Conservation (phyloP, 805 yeast species). For the Saturnispora diversa region DNA sequence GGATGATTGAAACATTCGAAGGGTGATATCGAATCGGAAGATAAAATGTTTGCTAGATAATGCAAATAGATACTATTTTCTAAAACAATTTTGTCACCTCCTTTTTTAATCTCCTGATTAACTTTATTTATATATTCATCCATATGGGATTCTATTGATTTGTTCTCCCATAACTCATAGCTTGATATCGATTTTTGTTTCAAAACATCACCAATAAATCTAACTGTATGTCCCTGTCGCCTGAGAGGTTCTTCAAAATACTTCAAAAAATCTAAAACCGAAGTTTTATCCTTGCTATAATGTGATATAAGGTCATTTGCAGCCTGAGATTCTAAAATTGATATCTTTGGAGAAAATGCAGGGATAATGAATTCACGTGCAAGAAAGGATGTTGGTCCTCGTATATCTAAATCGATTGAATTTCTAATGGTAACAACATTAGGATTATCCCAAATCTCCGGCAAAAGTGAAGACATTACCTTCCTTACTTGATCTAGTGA, state of each 20-base stretch:
- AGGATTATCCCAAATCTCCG: neutral
- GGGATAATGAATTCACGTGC: conserved; percentile 25
- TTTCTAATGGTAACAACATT: neutral
- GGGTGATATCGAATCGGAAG: conserved; percentile 55
- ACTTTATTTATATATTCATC: neutral
- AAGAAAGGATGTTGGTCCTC: conserved; percentile 25
- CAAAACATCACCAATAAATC: conserved; percentile 13
- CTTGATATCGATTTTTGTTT: neutral
- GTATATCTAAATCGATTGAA: conserved; percentile 18
- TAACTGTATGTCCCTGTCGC: conserved; percentile 1
- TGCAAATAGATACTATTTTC: conserved; percentile 47
- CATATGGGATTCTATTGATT: conserved; percentile 2
- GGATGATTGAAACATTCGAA: conserved; percentile 89
- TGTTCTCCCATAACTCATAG: neutral
- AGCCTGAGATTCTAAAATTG: conserved; percentile 23
- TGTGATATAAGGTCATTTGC: conserved; percentile 16
- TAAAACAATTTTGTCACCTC: conserved; percentile 15
- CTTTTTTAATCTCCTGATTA: neutral
- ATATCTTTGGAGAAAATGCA: conserved; percentile 28
- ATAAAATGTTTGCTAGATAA: conserved; percentile 49
- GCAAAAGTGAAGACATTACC: conserved; percentile 1
- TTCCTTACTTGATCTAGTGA: no score
- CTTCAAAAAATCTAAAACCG: conserved; percentile 20
- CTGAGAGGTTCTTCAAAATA: conserved; percentile 19
- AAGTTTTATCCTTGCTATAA: conserved; percentile 6